A percentile compares a stretch with the other conserved stretches of the same genome.
Conservation (phyloP, 768 basidiomycete genomes). For the Amyloporia xantha region DNA sequence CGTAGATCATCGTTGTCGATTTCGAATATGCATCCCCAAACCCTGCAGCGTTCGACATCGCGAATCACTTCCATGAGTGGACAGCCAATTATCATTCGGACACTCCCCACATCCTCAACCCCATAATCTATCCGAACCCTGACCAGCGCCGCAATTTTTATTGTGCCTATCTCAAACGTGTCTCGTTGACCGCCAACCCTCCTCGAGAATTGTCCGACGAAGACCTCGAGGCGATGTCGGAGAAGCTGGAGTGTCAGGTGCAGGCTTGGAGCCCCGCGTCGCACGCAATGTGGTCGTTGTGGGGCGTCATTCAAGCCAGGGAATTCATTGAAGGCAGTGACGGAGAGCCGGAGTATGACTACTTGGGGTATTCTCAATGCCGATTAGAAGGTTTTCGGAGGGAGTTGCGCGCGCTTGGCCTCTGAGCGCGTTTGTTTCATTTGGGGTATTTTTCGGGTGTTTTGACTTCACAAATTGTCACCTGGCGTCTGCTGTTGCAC, state of each 20-base stretch:
- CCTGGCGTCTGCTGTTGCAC: too few relatives aligned
- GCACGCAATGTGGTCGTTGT: slow-evolving; percentile 90
- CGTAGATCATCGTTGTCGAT: slow-evolving; percentile 89
- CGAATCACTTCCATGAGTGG: slow-evolving; percentile 98
- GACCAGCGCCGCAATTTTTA: slow-evolving; percentile 82
- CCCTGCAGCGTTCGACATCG: slow-evolving; percentile 91
- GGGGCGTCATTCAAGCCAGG: slow-evolving; percentile 89
- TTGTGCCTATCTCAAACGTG: slow-evolving; percentile 66
- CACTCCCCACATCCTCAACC: slow-evolving; percentile 60
- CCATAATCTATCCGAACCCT: slow-evolving; percentile 61
- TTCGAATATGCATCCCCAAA: slow-evolving; percentile 96
- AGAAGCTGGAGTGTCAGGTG: slow-evolving; percentile 71
- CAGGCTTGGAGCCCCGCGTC: slow-evolving; percentile 84
- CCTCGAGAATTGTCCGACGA: slow-evolving; percentile 12
- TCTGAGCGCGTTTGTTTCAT: too few relatives aligned
- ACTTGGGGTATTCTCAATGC: slow-evolving; percentile 71
- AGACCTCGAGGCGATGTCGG: slow-evolving; percentile 39
- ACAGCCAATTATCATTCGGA: slow-evolving; percentile 79
- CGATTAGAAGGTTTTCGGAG: slow-evolving; percentile 59
- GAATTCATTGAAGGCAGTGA: slow-evolving; percentile 59
- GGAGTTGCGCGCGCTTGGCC: slow-evolving; percentile 43
- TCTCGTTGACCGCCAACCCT: slow-evolving; percentile 16
- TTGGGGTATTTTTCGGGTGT: too few relatives aligned
- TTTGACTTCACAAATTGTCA: too few relatives aligned
- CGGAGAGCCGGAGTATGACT: slow-evolving; percentile 78